A percentile compares a stretch with the other conserved stretches of the same genome.
These are phyloP conservation scores for Ogataea chonburiensis DNA, from an alignment of 805 yeast species.

Conservation along the genomic window DNA sequence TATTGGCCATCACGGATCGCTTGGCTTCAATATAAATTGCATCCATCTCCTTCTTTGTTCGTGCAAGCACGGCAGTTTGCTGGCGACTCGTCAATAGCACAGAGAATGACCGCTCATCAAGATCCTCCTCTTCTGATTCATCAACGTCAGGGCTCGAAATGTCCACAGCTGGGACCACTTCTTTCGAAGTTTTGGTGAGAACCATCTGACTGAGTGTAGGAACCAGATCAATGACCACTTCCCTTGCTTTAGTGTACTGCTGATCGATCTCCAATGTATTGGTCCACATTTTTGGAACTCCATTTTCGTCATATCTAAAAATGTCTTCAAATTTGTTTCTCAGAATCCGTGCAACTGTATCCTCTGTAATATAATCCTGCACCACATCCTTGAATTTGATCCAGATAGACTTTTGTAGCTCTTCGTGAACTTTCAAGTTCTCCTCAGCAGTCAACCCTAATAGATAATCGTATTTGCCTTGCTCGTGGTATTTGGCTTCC, in stretches of 20 bases:
- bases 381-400: slow-evolving; percentile 52
- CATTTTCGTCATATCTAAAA: slow-evolving; percentile 80
- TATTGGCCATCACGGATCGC: slow-evolving; percentile 74
- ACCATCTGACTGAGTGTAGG: slow-evolving; percentile 61
- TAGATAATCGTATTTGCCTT: slow-evolving; percentile 53
- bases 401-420: slow-evolving; percentile 64
- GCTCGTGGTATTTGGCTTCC: slow-evolving; percentile 33
- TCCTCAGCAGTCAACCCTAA: slow-evolving; percentile 53
- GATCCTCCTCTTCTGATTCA: slow-evolving; percentile 37
- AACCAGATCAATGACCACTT: slow-evolving; percentile 52
- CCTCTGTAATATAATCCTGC: slow-evolving; percentile 63
- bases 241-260: slow-evolving; percentile 59
- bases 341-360: slow-evolving; percentile 60
- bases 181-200: slow-evolving; percentile 46
- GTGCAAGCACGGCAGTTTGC: slow-evolving; percentile 52
- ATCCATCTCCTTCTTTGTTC: slow-evolving; percentile 74
- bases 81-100: slow-evolving; percentile 57
- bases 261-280: slow-evolving; percentile 69
- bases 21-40: slow-evolving; percentile 83
- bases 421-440: slow-evolving; percentile 41
- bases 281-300: slow-evolving; percentile 80
- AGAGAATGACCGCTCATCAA: slow-evolving; percentile 45
- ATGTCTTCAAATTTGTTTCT: slow-evolving; percentile 79
- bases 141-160: slow-evolving; percentile 38
- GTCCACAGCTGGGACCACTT: slow-evolving; percentile 58